These are phyloP conservation scores for Oidium heveae DNA, from an alignment of 2,329 filamentous ascomycete species.

Conservation along the genomic window DNA sequence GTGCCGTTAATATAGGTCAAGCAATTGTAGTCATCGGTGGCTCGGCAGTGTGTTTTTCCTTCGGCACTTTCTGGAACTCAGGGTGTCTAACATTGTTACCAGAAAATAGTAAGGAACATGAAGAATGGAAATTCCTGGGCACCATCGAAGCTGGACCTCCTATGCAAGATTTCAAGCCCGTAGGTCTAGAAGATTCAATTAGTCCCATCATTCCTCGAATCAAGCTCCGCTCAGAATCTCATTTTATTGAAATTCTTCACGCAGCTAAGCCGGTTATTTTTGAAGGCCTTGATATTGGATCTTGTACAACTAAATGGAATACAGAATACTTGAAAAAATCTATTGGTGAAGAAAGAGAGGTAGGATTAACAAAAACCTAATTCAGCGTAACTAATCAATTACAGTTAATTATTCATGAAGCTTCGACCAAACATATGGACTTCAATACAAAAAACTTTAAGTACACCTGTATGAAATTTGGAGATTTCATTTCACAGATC, in stretches of 20 bases:
- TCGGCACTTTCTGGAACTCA: slow-evolving; percentile 64
- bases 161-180: not conserved
- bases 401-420: slow-evolving; percentile 54
- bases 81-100: slow-evolving; percentile 14
- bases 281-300: slow-evolving; percentile 36
- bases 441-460: slow-evolving; percentile 65
- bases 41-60: slow-evolving; percentile 73
- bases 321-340: slow-evolving; percentile 37
- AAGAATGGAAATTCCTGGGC: slow-evolving; percentile 7
- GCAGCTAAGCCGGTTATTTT: slow-evolving; percentile 38
- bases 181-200: not conserved
- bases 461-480: slow-evolving; percentile 45
- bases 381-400: slow-evolving; percentile 3
- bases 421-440: slow-evolving; percentile 40
- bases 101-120: not conserved
- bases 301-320: slow-evolving; percentile 42
- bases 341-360: slow-evolving; percentile 34
- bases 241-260: slow-evolving; percentile 34
- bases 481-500: slow-evolving; percentile 36
- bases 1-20: slow-evolving; percentile 21
- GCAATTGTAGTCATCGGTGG: slow-evolving; percentile 45
- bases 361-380: slow-evolving; percentile 13
- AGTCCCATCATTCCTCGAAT: slow-evolving; percentile 22
- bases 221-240: slow-evolving; percentile 22
- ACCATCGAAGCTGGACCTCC: slow-evolving; percentile 4